Conservation (phyloP, 2,329 filamentous ascomycete genomes). For the Nemania sp. region DNA sequence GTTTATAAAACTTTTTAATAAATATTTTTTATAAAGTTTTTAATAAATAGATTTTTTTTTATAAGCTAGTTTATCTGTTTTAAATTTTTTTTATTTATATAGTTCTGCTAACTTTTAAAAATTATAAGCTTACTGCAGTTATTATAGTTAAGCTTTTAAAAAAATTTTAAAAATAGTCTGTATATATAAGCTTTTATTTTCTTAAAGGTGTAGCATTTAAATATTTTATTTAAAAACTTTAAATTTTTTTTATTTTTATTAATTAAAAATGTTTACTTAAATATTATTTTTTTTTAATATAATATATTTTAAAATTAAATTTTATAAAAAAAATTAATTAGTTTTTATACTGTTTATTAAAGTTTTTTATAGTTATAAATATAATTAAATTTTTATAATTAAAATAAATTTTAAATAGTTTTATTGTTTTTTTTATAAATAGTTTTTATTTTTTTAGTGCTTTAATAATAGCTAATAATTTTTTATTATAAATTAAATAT, state of each 20-base stretch:
- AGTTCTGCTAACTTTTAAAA: no score
- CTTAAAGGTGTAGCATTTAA: neutral
- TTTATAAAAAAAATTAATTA: neutral
- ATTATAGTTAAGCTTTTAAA: no score
- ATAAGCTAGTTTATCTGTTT: neutral
- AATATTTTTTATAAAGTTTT: neutral
- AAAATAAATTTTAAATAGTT: slow-evolving; percentile 4
- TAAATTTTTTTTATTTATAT: neutral
- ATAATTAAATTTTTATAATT: neutral
- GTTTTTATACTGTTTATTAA: neutral
- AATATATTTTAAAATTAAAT: slow-evolving; percentile 10
- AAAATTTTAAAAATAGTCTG: no score
- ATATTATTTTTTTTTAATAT: slow-evolving; percentile 4
- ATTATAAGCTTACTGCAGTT: no score
- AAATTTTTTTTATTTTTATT: neutral
- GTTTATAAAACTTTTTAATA: neutral
- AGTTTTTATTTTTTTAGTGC: slow-evolving; percentile 1
- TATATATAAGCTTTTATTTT: neutral
- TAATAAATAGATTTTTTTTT: neutral
- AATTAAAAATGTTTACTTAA: slow-evolving; percentile 1
- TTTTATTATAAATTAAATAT: no score
- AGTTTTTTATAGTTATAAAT: no score
- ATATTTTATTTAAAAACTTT: slow-evolving; percentile 2
- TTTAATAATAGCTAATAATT: neutral
- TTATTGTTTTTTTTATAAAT: slow-evolving; percentile 4